Base-by-base conservation (phyloP, 768 basidiomycete genomes). In the Floccularia luteovirens region DNA sequence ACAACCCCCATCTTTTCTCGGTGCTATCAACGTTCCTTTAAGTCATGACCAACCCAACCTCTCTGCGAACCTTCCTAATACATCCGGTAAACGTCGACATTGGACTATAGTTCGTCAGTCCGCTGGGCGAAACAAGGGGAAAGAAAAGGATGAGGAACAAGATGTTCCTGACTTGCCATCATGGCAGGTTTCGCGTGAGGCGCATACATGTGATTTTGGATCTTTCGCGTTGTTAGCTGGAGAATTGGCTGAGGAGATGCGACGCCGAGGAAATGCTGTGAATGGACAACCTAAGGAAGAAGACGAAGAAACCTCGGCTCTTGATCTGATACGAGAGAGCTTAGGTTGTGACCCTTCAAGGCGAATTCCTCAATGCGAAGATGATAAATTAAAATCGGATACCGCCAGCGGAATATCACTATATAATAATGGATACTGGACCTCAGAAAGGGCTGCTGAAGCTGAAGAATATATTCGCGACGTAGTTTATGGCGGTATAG, bases 401-500 rank as follows among this genome's bases (percentile, higher is more conserved):
- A n/a, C n/a, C n/a, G n/a, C n/a, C n/a, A n/a, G n/a, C n/a, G n/a
- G n/a, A n/a, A n/a, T n/a, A n/a, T n/a, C n/a, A n/a, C n/a, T n/a
- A n/a, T n/a, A n/a, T n/a, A n/a, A n/a, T n/a, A 38, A 53, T 2
- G 60, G 55, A 4, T 78, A 77, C 45, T 84, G 76, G 72, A 69
- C 61, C 17, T 54, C 62, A 10, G 62, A 62, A 36, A 61, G 66
- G 4, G 75, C 72, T 10, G 55, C 56, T n/a, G 67, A 71, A 17
- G 82, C 73, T 1, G 80, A 85, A 58, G 69, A 67, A n/a, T 85
- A 81, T 49, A 33, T 89, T 13, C 60, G 72, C 14, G 82, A 87
- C 52, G 53, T 86, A n/a, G 84, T 89, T 0, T 89, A 88, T 52
- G 86, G 87, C 0, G 85, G 87, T 33, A 67, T 77, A 0, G 83